Base-by-base conservation (phyloP, 345 rosid genomes). In the Nasturtium officinale region DNA sequence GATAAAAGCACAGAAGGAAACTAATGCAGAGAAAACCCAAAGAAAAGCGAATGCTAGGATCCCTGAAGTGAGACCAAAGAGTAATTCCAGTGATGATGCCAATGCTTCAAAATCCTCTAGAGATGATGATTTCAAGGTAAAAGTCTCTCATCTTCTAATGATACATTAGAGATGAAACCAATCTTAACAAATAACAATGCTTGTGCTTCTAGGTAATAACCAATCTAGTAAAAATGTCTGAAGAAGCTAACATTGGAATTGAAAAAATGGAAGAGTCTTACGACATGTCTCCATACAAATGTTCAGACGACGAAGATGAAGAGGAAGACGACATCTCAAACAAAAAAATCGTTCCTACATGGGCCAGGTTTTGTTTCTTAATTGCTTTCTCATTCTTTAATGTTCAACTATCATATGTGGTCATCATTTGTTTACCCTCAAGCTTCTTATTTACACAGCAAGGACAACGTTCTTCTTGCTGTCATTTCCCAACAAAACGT, bases 261-360 rank as follows among this genome's bases (percentile, higher is more conserved):
- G 51, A 42, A 42, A 11, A 61, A 61, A 25, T 61, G 51, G 66
- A n/a, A 63, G 99, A 92, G 40, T 90, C 99, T 1, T 96, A 92
- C 63, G 96, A 89, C 28, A 87, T 95, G 32, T 95, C 98, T 56
- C 99, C 98, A 37, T 95, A 90, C 77, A 85, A 89, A 82, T 84
- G 85, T 76, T 96, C 98, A 3, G 98, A 92, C 53, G 88, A 92
- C 37, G 99, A 91, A 81, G 88, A 86, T 2, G 97, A 88, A 9
- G 92, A 94, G 1, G 92, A 87, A 5, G 89, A 91, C 10, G 74
- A 79, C 60, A 37, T 48, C 38, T 77, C 68, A 7, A 86, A 83
- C 58, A 80, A 50, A 33, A 95, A 87, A 77, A 85, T 83, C 58
- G 63, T 87, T 71, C 99, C 99, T 77, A 72, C 92, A 15, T 92